These are phyloP conservation scores for Boletus pseudopeckii DNA, from an alignment of 768 basidiomycete genomes.

Conservation along the genomic window DNA sequence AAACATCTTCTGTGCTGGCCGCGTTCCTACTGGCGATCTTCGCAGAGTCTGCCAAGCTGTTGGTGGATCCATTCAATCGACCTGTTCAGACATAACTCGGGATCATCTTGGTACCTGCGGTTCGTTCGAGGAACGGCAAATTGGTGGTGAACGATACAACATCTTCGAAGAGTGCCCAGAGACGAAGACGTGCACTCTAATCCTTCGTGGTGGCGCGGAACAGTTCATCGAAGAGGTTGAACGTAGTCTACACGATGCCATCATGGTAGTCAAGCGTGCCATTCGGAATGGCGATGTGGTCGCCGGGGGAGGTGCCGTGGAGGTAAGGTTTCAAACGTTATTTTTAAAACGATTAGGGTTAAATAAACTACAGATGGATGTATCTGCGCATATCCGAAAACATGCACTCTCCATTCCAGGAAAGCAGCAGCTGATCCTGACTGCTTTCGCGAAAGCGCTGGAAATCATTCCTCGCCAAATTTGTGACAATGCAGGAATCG, in stretches of 20 bases:
- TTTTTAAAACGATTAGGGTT: not conserved
- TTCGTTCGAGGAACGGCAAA: conserved; percentile 88
- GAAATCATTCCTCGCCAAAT: conserved; percentile 98
- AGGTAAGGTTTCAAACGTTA: conserved; percentile 49
- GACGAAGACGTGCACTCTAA: conserved; percentile 92
- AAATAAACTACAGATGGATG: conserved; percentile 73
- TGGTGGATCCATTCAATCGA: conserved; percentile 92
- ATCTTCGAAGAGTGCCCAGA: conserved; percentile 90
- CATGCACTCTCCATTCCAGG: conserved; percentile 91
- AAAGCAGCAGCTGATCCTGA: conserved; percentile 90
- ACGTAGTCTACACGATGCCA: conserved; percentile 94
- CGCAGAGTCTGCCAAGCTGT: conserved; percentile 94
- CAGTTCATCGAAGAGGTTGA: conserved; percentile 99
- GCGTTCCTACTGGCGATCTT: conserved; percentile 86
- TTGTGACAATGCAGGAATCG: conserved; percentile 96
- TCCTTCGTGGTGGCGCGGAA: conserved; percentile 94
- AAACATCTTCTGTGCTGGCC: conserved; percentile 97
- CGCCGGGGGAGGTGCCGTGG: conserved; percentile 95
- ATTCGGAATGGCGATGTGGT: conserved; percentile 95
- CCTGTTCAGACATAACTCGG: conserved; percentile 85
- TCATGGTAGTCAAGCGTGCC: conserved; percentile 99
- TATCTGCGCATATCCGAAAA: conserved; percentile 91
- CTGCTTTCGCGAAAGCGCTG: conserved; percentile 94
- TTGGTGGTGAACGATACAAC: conserved; percentile 96
- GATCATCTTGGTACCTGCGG: conserved; percentile 96